phyloP scores from a whole-genome alignment of 768 basidiomycete species.

The Scleroderma citrinum region DNA sequence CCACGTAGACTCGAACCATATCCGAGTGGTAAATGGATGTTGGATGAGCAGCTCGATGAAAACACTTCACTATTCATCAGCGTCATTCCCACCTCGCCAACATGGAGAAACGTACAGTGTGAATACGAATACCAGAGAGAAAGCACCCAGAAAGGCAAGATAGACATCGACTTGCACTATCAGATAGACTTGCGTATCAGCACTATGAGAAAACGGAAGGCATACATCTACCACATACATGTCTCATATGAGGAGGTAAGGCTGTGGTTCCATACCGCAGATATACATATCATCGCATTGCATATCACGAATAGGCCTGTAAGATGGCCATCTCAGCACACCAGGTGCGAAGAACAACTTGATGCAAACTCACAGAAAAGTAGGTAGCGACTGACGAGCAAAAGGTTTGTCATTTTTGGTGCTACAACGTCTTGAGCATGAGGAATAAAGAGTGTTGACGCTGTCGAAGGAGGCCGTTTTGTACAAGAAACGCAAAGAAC shows the following conservation, averaged over 20 bases:
- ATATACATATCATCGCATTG: constrained; percentile 58
- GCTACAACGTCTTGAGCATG: constrained; percentile 25
- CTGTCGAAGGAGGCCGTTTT: constrained; percentile 29
- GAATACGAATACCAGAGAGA: constrained; percentile 54
- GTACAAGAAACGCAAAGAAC: constrained; percentile 26
- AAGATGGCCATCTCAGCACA: constrained; percentile 2
- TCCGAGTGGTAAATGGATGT: constrained; percentile 47
- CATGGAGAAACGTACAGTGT: constrained; percentile 41
- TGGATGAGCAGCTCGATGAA: constrained; percentile 53
- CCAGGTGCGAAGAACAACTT: neutral
- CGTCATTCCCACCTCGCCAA: neutral
- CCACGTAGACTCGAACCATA: constrained; percentile 72
- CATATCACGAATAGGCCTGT: constrained; percentile 57
- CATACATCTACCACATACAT: constrained; percentile 35
- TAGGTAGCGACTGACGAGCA: constrained; percentile 51
- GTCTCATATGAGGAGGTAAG: constrained; percentile 34
- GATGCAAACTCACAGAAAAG: constrained; percentile 45
- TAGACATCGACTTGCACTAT: constrained; percentile 50
- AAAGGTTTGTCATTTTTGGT: constrained; percentile 36
- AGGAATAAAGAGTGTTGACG: constrained; percentile 18
- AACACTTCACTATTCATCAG: constrained; percentile 29
- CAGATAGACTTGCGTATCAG: constrained; percentile 5
- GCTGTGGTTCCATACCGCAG: constrained; percentile 65
- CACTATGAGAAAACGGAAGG: neutral
- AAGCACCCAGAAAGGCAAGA: constrained; percentile 53